These are phyloP conservation scores for Plantago rigida DNA, from an alignment of 305 asterid genomes.

Conservation along the genomic window DNA sequence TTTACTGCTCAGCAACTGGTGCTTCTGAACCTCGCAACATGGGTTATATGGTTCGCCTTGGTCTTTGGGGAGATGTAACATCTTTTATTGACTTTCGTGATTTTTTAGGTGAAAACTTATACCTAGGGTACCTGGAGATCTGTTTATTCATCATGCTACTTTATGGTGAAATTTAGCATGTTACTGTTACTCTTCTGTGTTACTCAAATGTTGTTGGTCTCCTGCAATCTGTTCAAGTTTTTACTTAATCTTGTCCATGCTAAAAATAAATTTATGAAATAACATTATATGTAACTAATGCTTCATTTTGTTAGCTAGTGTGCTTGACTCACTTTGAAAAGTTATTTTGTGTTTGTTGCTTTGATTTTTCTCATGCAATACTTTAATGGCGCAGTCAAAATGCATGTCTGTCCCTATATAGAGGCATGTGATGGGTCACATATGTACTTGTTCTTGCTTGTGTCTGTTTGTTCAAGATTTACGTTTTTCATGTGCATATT, in stretches of 20 bases:
- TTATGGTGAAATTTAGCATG: too few relatives aligned
- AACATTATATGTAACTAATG: background rate
- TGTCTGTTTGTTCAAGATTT: conserved; percentile 9
- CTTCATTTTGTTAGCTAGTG: background rate
- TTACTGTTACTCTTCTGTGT: too few relatives aligned
- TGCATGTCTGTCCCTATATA: conserved; percentile 12
- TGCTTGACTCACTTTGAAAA: background rate
- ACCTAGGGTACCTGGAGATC: background rate
- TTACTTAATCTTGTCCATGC: background rate
- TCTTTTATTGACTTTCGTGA: conserved; percentile 68
- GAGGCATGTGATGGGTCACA: conserved; percentile 10
- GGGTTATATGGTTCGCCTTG: conserved; percentile 99
- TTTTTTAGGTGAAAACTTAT: conserved; percentile 57
- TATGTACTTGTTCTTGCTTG: conserved; percentile 12
- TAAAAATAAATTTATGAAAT: background rate
- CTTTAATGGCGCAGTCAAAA: conserved; percentile 8
- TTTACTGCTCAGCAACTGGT: conserved; percentile 99
- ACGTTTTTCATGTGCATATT: background rate
- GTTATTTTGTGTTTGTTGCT: background rate
- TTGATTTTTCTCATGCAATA: too few relatives aligned
- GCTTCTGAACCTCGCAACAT: conserved; percentile 97
- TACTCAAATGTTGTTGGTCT: background rate
- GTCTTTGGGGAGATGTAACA: conserved; percentile 99
- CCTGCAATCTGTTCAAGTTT: background rate
- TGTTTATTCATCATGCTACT: background rate